Evolutionary conservation across 225 moss, liverwort and hornwort species (phyloP).

Genomic region (Takakia lepidozioides): DNA sequence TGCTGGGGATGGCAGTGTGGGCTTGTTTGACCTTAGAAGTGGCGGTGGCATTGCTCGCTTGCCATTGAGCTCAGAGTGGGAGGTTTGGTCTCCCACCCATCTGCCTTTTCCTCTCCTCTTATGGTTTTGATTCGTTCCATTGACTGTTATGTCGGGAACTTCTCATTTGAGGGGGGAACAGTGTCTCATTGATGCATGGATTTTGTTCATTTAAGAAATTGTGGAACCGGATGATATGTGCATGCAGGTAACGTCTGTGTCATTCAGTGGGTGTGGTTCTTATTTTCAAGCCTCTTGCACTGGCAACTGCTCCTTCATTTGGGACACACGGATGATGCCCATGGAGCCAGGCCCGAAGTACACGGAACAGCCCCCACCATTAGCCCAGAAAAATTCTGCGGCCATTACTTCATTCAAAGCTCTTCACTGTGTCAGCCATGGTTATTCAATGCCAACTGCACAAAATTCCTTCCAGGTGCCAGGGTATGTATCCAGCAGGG

Average conservation of each 20-base stretch:
- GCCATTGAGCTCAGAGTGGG: slow-evolving; percentile 64
- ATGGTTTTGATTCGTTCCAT: not conserved
- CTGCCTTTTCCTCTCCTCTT: not conserved
- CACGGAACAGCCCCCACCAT: slow-evolving; percentile 33
- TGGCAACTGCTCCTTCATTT: slow-evolving; percentile 69
- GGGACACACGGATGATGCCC: slow-evolving; percentile 93
- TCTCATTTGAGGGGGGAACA: not conserved
- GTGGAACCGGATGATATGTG: no score
- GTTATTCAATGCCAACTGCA: slow-evolving; percentile 83
- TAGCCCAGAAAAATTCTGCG: slow-evolving; percentile 34
- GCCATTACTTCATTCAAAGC: no score
- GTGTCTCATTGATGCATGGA: no score
- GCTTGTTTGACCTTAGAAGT: slow-evolving; percentile 68
- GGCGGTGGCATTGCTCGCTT: slow-evolving; percentile 71
- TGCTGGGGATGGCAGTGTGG: slow-evolving; percentile 76
- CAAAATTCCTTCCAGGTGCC: slow-evolving; percentile 85
- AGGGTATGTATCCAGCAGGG: no score
- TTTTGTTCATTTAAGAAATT: no score
- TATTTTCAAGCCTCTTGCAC: slow-evolving; percentile 89
- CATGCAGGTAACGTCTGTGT: slow-evolving; percentile 83
- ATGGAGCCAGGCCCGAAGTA: slow-evolving; percentile 55
- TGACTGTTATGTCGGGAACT: not conserved
- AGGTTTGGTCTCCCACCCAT: slow-evolving; percentile 27
- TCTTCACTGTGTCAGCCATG: slow-evolving; percentile 82
- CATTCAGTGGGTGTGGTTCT: slow-evolving; percentile 74